phyloP scores from a whole-genome alignment of 495 filamentous ascomycete genomes.

The Aspergillus biplanus region DNA sequence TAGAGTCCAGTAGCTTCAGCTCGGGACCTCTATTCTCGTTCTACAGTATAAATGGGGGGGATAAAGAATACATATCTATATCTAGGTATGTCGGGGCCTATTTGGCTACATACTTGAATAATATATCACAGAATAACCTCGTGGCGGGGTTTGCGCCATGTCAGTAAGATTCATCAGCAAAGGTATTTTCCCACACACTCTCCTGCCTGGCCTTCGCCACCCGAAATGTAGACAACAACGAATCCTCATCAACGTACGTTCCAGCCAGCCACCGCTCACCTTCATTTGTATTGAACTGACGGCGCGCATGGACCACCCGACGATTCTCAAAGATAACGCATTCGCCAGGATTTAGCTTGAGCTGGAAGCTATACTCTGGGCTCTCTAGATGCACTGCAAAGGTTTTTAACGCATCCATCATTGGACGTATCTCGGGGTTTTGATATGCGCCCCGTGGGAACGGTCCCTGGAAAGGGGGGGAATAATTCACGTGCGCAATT shows the following conservation, averaged over 20 bases:
- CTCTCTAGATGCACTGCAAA: slow-evolving; percentile 47
- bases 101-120: no score
- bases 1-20: not conserved
- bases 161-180: no score
- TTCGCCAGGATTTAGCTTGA: slow-evolving; percentile 75
- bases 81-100: no score
- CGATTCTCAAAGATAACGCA: slow-evolving; percentile 88
- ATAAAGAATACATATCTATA: no score
- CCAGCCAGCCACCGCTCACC: slow-evolving; percentile 80
- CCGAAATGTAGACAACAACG: slow-evolving; percentile 56
- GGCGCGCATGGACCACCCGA: slow-evolving; percentile 76
- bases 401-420: slow-evolving; percentile 41
- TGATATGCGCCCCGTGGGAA: not conserved
- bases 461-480: slow-evolving; percentile 69
- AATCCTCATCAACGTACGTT: slow-evolving; percentile 77
- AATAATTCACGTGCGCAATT: slow-evolving; percentile 62
- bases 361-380: slow-evolving; percentile 60
- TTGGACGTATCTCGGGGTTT: not conserved
- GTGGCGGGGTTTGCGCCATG: no score
- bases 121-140: no score
- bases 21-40: not conserved
- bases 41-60: no score
- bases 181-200: no score
- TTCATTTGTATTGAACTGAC: slow-evolving; percentile 61
- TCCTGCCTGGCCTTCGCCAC: slow-evolving; percentile 28